Evolutionary conservation across 768 basidiomycete genomes (phyloP).

Genomic region (Boletus rex-veris): DNA sequence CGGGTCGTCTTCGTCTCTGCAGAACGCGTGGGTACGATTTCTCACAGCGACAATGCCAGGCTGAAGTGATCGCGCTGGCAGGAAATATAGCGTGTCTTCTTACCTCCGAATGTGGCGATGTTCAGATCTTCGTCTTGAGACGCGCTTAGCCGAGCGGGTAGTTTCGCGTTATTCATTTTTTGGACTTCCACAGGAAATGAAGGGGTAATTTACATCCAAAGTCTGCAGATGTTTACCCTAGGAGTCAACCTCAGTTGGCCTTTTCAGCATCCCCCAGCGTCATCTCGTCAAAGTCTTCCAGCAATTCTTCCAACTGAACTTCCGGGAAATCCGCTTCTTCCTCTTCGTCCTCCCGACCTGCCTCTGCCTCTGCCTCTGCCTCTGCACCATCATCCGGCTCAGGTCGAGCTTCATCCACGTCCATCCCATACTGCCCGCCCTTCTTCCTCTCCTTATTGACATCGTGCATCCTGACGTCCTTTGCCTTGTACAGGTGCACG

Average conservation of each 20-base stretch:
- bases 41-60: no score
- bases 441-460: constrained; percentile 25
- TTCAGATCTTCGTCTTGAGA: no score
- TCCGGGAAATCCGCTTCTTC: constrained; percentile 89
- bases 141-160: no score
- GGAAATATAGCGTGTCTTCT: no score
- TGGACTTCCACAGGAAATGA: background rate
- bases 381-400: constrained; percentile 21
- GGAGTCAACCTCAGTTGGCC: background rate
- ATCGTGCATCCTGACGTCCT: constrained; percentile 50
- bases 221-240: background rate
- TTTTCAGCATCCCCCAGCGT: constrained; percentile 52
- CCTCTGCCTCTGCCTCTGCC: constrained; percentile 25
- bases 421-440: constrained; percentile 47
- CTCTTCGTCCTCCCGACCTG: constrained; percentile 44
- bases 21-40: no score
- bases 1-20: no score
- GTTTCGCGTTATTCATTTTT: no score
- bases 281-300: constrained; percentile 93
- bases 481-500: constrained; percentile 84
- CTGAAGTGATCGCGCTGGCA: no score
- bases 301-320: constrained; percentile 74
- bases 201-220: no score
- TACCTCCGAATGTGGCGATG: no score
- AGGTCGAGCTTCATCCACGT: constrained; percentile 52